Conservation (phyloP, 1,139 yeast species). For the Zygosaccharomyces sapae region DNA sequence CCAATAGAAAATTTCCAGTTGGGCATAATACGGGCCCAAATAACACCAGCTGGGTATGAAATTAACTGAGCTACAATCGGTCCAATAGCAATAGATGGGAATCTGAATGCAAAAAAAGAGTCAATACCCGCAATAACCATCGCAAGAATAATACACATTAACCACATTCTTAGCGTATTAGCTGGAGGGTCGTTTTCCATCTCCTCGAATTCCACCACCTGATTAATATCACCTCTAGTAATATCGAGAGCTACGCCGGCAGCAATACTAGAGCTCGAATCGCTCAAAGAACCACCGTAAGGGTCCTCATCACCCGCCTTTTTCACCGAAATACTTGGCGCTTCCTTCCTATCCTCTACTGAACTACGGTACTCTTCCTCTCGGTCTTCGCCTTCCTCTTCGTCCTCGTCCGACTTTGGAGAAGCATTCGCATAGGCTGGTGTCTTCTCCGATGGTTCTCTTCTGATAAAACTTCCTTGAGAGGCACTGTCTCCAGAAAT, state of each 20-base stretch:
- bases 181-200: conserved; percentile 1
- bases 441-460: background rate
- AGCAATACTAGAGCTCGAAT: background rate
- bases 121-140: conserved; percentile 59
- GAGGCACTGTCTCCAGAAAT: background rate
- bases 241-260: conserved; percentile 2
- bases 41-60: conserved; percentile 58
- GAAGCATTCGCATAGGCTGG: background rate
- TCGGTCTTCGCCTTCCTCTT: background rate
- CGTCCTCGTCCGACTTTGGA: background rate
- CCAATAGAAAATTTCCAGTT: conserved; percentile 29
- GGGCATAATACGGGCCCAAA: conserved; percentile 49
- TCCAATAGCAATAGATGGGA: conserved; percentile 52
- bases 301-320: background rate
- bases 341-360: background rate
- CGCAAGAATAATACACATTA: conserved; percentile 46
- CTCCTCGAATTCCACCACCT: background rate
- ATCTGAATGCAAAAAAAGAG: conserved; percentile 54
- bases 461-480: background rate
- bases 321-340: background rate
- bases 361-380: background rate
- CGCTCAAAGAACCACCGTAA: background rate
- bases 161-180: conserved; percentile 50
- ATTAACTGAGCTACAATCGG: conserved; percentile 55
- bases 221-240: background rate